Evolutionary conservation across 805 yeast species (phyloP).

Genomic region (Saccharomycopsis lassenensis): DNA sequence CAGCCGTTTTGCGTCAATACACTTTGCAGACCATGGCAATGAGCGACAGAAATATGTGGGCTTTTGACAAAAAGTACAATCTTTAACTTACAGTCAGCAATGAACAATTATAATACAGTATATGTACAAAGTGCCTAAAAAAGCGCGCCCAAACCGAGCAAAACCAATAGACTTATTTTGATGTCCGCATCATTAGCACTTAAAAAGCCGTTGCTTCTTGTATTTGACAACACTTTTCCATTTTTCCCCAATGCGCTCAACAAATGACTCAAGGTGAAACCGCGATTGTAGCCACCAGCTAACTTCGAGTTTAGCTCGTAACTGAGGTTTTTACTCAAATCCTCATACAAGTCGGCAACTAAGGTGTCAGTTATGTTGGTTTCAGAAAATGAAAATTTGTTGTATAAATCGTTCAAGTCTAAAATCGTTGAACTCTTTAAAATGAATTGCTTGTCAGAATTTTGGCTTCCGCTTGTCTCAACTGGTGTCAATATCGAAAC

Average conservation of each 20-base stretch:
- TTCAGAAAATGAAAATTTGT: slow-evolving; percentile 14
- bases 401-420: slow-evolving; percentile 13
- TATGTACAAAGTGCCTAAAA: too few species aligned
- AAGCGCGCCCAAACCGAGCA: slow-evolving; percentile 13
- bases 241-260: slow-evolving; percentile 7
- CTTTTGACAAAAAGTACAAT: too few species aligned
- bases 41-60: too few species aligned
- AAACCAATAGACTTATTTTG: slow-evolving; percentile 10
- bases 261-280: slow-evolving; percentile 10
- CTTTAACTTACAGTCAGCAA: too few species aligned
- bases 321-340: slow-evolving; percentile 11
- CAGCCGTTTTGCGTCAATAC: too few species aligned
- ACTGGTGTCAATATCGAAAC: slow-evolving; percentile 8
- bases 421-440: slow-evolving; percentile 13
- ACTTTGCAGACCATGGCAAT: too few species aligned
- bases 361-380: slow-evolving; percentile 11
- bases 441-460: slow-evolving; percentile 17
- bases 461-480: too few species aligned
- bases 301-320: slow-evolving; percentile 13
- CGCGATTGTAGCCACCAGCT: slow-evolving; percentile 1
- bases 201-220: slow-evolving; percentile 4
- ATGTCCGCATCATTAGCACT: slow-evolving; percentile 1
- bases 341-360: slow-evolving; percentile 15
- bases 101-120: too few species aligned
- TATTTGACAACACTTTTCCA: not conserved